phyloP scores from a whole-genome alignment of 2,329 filamentous ascomycete species.

The Pleurostoma richardsiae region DNA sequence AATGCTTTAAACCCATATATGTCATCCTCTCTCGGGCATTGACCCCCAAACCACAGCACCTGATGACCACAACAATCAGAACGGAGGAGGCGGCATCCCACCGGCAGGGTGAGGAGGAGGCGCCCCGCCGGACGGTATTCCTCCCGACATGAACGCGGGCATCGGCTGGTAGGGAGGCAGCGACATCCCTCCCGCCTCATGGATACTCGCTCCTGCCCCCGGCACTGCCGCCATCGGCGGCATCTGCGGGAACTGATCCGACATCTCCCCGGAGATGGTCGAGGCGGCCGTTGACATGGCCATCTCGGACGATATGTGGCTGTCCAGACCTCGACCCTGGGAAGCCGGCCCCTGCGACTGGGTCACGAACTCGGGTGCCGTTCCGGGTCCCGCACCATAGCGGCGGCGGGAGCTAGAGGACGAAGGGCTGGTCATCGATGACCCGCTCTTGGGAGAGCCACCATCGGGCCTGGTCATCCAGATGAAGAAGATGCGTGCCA shows the following conservation, averaged over 20 bases:
- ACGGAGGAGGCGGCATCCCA: background rate
- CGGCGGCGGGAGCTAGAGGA: background rate
- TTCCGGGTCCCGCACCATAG: background rate
- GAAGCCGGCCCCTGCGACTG: background rate
- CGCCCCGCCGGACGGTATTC: background rate
- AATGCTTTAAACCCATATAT: background rate
- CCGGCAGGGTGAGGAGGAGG: background rate
- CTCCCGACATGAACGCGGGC: background rate
- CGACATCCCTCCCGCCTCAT: background rate
- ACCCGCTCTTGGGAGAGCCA: background rate
- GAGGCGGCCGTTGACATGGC: background rate
- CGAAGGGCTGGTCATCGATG: background rate
- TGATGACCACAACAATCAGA: background rate
- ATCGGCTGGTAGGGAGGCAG: background rate
- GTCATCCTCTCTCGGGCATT: background rate
- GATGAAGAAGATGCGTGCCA: slow-evolving; percentile 3
- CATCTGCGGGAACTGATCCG: background rate
- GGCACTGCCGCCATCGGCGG: background rate
- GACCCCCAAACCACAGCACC: background rate
- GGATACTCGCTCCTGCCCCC: background rate
- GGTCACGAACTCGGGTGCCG: background rate
- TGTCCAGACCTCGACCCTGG: background rate
- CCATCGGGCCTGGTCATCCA: slow-evolving; percentile 4
- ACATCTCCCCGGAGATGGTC: background rate
- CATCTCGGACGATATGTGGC: background rate